A percentile compares a stretch with the other conserved stretches of the same genome.
Conservation (phyloP, 2,329 filamentous ascomycete genomes). For the Penicillium sp. region DNA sequence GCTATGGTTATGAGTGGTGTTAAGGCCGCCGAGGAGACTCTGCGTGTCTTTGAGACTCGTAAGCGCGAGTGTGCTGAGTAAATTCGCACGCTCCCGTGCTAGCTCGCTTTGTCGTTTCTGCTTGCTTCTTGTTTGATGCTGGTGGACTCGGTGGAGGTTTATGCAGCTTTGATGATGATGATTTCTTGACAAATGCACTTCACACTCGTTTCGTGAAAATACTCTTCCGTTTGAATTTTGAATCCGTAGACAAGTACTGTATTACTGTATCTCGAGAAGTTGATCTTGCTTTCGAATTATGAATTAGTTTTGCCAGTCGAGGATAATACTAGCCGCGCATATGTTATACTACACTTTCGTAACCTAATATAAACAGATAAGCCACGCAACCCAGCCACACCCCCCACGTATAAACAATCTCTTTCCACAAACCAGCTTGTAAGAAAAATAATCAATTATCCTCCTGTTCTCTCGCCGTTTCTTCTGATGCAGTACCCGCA, state of each 20-base stretch:
- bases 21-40: conserved; percentile 85
- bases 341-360: background rate
- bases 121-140: background rate
- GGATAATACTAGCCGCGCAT: background rate
- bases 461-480: background rate
- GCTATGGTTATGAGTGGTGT: conserved; percentile 86
- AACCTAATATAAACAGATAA: background rate
- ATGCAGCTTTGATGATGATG: conserved; percentile 11
- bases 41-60: conserved; percentile 73
- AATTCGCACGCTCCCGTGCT: conserved; percentile 11
- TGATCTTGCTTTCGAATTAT: background rate
- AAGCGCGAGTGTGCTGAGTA: conserved; percentile 72
- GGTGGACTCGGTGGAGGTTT: background rate
- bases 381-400: background rate
- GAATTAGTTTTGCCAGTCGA: background rate
- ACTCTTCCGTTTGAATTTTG: background rate
- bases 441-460: background rate
- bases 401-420: background rate
- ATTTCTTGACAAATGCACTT: conserved; percentile 18
- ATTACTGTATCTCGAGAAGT: background rate
- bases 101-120: background rate
- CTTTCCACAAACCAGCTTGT: too few species aligned
- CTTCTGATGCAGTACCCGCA: background rate
- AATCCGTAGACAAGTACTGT: background rate
- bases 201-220: conserved; percentile 22